Evolutionary conservation across 345 rosid species (phyloP).

Genomic region (Salix arbutifolia): DNA sequence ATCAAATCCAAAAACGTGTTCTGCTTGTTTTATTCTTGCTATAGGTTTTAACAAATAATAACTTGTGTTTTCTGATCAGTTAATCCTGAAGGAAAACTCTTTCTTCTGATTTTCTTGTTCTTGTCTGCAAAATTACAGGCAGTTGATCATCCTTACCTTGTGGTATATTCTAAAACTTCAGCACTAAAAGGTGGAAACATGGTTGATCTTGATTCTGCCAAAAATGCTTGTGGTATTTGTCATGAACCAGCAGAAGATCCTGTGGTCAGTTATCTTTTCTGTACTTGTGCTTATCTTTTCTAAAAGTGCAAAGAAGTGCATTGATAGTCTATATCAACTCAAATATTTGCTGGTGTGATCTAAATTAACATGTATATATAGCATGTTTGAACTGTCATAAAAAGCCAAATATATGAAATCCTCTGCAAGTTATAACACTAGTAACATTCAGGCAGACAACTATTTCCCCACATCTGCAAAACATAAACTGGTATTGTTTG

Average conservation of each 20-base stretch:
- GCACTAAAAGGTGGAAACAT: constrained; percentile 31
- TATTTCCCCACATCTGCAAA: no score
- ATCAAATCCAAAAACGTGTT: no score
- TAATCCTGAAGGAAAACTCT: background rate
- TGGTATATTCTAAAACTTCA: constrained; percentile 61
- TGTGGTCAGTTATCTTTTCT: constrained; percentile 46
- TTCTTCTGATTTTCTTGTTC: constrained; percentile 15
- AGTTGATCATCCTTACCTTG: constrained; percentile 97
- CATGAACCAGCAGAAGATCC: constrained; percentile 75
- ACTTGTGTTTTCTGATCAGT: background rate
- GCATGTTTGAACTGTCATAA: no score
- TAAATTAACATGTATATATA: no score
- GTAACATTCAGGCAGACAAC: no score
- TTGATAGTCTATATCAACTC: background rate
- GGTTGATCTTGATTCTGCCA: constrained; percentile 31
- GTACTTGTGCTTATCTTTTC: background rate
- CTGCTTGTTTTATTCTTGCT: no score
- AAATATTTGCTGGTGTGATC: no score
- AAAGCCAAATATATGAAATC: no score
- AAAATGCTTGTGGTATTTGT: constrained; percentile 73
- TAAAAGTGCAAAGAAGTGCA: no score
- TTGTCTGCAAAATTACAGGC: constrained; percentile 54
- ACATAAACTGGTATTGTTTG: background rate
- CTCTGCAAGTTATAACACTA: no score
- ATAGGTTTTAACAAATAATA: no score